phyloP scores from a whole-genome alignment of 805 yeast genomes.

The Barnettozyma botsteinii region DNA sequence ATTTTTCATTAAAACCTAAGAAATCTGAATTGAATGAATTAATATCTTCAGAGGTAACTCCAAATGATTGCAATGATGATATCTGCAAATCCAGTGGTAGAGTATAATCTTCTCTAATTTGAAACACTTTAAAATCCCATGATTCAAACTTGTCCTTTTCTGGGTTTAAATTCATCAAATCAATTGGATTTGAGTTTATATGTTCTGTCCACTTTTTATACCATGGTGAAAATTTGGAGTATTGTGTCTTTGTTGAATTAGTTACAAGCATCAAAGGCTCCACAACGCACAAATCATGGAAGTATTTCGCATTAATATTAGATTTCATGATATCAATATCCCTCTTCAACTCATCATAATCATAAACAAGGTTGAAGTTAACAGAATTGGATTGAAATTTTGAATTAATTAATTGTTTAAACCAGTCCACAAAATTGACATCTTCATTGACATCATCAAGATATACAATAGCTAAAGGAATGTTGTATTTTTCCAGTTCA shows the following conservation, averaged over 20 bases:
- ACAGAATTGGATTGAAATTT: conserved; percentile 15
- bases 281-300: conserved; percentile 40
- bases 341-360: conserved; percentile 30
- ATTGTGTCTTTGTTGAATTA: conserved; percentile 36
- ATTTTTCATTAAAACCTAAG: neutral
- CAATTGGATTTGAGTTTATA: conserved; percentile 20
- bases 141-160: conserved; percentile 10
- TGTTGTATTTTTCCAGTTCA: conserved; percentile 29
- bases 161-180: neutral
- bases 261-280: conserved; percentile 36
- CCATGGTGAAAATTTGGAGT: conserved; percentile 46
- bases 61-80: conserved; percentile 10
- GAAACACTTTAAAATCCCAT: conserved; percentile 7
- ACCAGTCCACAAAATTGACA: conserved; percentile 20
- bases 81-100: conserved; percentile 19
- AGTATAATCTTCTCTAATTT: conserved; percentile 13
- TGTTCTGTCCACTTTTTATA: conserved; percentile 36
- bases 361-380: conserved; percentile 30
- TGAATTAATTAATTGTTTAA: conserved; percentile 13
- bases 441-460: conserved; percentile 15
- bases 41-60: conserved; percentile 4
- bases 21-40: neutral
- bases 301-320: conserved; percentile 14
- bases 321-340: conserved; percentile 25
- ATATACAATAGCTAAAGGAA: conserved; percentile 31